These are phyloP conservation scores for Pseudogymnoascus sp. DNA, from an alignment of 2,329 filamentous ascomycete species.

Conservation along the genomic window DNA sequence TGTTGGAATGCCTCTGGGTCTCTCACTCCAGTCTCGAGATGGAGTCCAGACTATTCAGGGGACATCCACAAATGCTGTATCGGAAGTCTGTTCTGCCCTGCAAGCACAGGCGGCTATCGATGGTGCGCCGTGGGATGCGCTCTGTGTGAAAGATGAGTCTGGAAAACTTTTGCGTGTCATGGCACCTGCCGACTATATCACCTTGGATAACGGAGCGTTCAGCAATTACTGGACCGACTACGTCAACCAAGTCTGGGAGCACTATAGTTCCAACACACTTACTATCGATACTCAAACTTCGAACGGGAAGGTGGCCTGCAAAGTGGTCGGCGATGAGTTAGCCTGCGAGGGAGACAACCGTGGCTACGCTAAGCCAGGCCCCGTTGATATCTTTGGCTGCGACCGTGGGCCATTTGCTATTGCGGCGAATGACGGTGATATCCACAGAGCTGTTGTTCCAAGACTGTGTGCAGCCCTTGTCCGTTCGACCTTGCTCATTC, in stretches of 20 bases:
- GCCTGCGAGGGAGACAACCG: background rate
- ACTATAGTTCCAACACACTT: constrained; percentile 35
- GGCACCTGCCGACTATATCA: constrained; percentile 29
- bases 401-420: constrained; percentile 52
- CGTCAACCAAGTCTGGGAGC: constrained; percentile 37
- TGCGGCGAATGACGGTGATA: background rate
- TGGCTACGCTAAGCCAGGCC: constrained; percentile 47
- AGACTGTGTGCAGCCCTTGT: constrained; percentile 71
- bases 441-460: constrained; percentile 46
- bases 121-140: constrained; percentile 50
- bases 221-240: constrained; percentile 38
- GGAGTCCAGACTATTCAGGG: constrained; percentile 49
- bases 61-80: constrained; percentile 47
- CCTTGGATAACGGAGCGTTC: constrained; percentile 32
- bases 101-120: constrained; percentile 46
- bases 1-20: constrained; percentile 54
- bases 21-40: constrained; percentile 38
- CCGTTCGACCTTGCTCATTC: constrained; percentile 55
- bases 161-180: constrained; percentile 31
- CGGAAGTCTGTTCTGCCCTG: constrained; percentile 44
- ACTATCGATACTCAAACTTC: constrained; percentile 58
- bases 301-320: constrained; percentile 44
- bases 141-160: constrained; percentile 26
- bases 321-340: constrained; percentile 27
- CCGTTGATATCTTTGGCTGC: constrained; percentile 43